Percentiles rank a stretch among this genome's conserved stretches.
Evolutionary conservation across 2,329 filamentous ascomycete species (phyloP).

Genomic region (Metarhizium humberi): DNA sequence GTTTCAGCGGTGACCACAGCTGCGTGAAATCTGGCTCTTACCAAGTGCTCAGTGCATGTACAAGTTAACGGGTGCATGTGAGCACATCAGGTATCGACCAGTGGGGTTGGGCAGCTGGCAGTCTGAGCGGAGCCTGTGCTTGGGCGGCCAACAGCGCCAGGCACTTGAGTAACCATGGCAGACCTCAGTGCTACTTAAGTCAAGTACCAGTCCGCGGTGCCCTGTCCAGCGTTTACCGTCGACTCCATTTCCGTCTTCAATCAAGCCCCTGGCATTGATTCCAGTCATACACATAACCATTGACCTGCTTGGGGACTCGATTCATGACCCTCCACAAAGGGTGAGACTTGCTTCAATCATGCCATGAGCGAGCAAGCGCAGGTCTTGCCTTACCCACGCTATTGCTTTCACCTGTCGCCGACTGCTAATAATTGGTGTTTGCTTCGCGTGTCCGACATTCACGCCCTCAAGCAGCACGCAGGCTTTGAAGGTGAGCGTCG

Average conservation of each 20-base stretch:
- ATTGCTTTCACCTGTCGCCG: slow-evolving; percentile 54
- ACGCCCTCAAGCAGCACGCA: slow-evolving; percentile 33
- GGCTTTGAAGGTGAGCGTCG: slow-evolving; percentile 42
- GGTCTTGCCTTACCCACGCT: slow-evolving; percentile 45
- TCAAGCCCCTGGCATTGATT: no score
- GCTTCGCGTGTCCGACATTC: slow-evolving; percentile 41
- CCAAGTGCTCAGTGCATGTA: no score
- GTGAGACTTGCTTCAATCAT: slow-evolving; percentile 21
- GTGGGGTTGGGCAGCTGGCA: no score
- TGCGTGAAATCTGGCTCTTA: no score
- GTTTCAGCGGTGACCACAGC: no score
- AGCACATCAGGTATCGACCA: no score
- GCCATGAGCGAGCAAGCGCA: slow-evolving; percentile 38
- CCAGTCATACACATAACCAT: neutral
- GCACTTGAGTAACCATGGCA: no score
- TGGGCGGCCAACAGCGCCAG: no score
- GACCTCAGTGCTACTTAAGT: no score
- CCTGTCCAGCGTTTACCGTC: neutral
- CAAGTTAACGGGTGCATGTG: no score
- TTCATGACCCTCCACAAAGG: neutral
- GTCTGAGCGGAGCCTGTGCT: no score
- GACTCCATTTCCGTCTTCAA: neutral
- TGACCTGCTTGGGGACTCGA: neutral
- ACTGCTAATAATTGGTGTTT: slow-evolving; percentile 53
- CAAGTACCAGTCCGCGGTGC: no score